Evolutionary conservation across 2,329 filamentous ascomycete species (phyloP).

Genomic region (Phoma sp.): DNA sequence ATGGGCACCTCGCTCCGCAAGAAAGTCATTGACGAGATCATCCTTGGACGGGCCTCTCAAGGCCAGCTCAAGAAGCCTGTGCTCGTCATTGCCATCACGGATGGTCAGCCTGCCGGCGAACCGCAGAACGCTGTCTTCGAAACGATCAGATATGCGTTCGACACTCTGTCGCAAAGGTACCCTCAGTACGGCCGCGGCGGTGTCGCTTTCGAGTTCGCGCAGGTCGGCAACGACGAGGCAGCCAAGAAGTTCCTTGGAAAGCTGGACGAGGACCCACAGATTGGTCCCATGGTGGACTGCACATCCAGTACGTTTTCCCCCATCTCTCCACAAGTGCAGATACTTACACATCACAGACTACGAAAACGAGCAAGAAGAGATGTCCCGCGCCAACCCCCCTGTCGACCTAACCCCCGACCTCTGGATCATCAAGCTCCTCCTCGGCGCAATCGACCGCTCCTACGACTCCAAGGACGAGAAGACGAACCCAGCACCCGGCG

Average conservation of each 20-base stretch:
- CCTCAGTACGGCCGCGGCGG: constrained; percentile 62
- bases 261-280: constrained; percentile 67
- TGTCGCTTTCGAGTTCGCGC: constrained; percentile 72
- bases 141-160: constrained; percentile 62
- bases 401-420: constrained; percentile 69
- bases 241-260: constrained; percentile 68
- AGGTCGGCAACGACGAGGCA: constrained; percentile 70
- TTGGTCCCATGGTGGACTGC: constrained; percentile 70
- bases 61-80: constrained; percentile 67
- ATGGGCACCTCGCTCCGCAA: constrained; percentile 68
- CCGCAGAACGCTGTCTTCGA: constrained; percentile 62
- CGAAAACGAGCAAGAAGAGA: constrained; percentile 71
- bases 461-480: constrained; percentile 72
- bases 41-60: constrained; percentile 60
- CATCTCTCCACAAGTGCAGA: background rate
- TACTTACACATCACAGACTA: constrained; percentile 57
- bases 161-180: constrained; percentile 55
- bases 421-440: constrained; percentile 71
- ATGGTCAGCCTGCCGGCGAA: constrained; percentile 71
- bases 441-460: constrained; percentile 69
- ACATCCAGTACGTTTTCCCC: constrained; percentile 64
- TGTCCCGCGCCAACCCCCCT: constrained; percentile 66
- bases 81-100: constrained; percentile 69
- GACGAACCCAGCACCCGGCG: constrained; percentile 46
- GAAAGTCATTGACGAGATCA: constrained; percentile 68